Evolutionary conservation across 2,329 filamentous ascomycete genomes (phyloP).

Genomic region (Cladosporium velox): DNA sequence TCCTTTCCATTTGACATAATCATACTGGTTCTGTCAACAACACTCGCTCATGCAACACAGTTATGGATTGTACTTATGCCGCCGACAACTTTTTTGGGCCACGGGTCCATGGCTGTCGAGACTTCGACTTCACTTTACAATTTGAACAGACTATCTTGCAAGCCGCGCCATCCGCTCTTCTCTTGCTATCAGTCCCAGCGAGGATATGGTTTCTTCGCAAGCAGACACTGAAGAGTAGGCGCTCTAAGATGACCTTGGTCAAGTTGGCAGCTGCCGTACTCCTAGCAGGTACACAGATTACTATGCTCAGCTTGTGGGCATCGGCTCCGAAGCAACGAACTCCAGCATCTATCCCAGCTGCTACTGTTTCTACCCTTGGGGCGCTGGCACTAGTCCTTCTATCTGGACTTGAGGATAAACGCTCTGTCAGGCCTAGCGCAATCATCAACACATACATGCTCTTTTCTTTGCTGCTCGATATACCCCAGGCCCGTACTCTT

Average conservation of each 20-base stretch:
- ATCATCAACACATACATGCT: conserved; percentile 28
- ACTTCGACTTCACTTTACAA: conserved; percentile 32
- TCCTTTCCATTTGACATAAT: background rate
- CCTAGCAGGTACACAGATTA: conserved; percentile 25
- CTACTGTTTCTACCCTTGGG: conserved; percentile 24
- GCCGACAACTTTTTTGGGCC: conserved; percentile 7
- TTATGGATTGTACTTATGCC: background rate
- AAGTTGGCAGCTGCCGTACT: conserved; percentile 24
- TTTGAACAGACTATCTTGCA: conserved; percentile 32
- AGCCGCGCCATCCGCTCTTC: conserved; percentile 26
- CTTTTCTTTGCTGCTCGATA: conserved; percentile 25
- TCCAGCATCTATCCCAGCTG: conserved; percentile 25
- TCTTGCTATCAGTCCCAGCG: conserved; percentile 25
- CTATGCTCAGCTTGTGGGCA: conserved; percentile 25
- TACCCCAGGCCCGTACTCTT: conserved; percentile 29
- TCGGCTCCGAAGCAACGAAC: conserved; percentile 23
- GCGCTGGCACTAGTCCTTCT: conserved; percentile 26
- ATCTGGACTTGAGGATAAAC: conserved; percentile 26
- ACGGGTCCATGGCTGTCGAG: background rate
- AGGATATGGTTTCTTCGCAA: conserved; percentile 24
- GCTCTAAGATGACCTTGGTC: conserved; percentile 20
- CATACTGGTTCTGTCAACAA: background rate
- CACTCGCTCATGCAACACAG: background rate
- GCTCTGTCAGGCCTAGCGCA: conserved; percentile 25
- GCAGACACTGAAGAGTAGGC: conserved; percentile 26